phyloP scores from a whole-genome alignment of 495 filamentous ascomycete genomes.

The Penicillium angulare region DNA sequence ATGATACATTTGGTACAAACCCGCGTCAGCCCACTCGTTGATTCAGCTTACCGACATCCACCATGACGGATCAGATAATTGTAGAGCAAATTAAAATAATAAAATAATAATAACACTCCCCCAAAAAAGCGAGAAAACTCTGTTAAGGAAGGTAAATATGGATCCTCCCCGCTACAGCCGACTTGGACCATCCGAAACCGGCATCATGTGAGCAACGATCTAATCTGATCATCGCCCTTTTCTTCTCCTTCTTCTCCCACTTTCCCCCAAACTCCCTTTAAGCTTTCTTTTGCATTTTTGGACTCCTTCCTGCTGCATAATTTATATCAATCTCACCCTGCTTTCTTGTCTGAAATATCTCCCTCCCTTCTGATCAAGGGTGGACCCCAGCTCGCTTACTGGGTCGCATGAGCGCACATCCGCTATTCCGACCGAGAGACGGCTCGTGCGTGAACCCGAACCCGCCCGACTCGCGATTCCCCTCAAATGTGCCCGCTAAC shows the following conservation, averaged over 20 bases:
- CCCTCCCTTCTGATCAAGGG: slow-evolving; percentile 1
- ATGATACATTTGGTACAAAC: too few relatives aligned
- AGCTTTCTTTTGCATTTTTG: slow-evolving; percentile 4
- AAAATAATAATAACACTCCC: not conserved
- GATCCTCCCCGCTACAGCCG: slow-evolving; percentile 5
- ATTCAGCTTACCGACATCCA: slow-evolving; percentile 9
- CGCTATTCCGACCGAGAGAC: slow-evolving; percentile 42
- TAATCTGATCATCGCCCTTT: slow-evolving; percentile 43
- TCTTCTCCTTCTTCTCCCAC: slow-evolving; percentile 20
- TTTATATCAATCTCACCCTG: too few relatives aligned
- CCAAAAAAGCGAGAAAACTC: not conserved
- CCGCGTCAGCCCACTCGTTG: slow-evolving; percentile 24
- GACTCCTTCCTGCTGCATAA: not conserved
- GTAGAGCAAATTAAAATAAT: slow-evolving; percentile 11
- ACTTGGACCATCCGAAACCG: slow-evolving; percentile 26
- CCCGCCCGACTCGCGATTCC: slow-evolving; percentile 20
- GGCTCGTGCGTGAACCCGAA: slow-evolving; percentile 28
- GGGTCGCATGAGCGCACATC: slow-evolving; percentile 38
- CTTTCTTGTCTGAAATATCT: slow-evolving; percentile 5
- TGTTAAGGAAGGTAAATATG: too few relatives aligned
- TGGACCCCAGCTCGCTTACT: slow-evolving; percentile 28
- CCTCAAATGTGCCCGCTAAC: slow-evolving; percentile 19
- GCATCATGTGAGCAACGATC: slow-evolving; percentile 39
- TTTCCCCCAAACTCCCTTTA: slow-evolving; percentile 9
- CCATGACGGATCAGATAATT: slow-evolving; percentile 34